Evolutionary conservation across 2,329 filamentous ascomycete genomes (phyloP).

Genomic region (Sarocladium oryzae): DNA sequence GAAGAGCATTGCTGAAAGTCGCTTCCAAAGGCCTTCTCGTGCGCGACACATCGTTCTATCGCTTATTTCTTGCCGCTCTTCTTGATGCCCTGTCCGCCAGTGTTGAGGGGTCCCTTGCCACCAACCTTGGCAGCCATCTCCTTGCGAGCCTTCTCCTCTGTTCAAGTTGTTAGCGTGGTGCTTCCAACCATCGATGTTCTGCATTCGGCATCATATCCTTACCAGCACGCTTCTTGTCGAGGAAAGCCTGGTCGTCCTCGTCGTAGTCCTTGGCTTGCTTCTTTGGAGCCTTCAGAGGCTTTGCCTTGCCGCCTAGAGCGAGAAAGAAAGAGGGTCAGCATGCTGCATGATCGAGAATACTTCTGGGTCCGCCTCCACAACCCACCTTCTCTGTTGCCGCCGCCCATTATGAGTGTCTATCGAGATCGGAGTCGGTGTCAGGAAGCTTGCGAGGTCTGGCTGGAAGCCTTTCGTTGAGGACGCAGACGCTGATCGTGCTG

Average conservation of each 20-base stretch:
- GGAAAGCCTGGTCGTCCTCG: conserved; percentile 78
- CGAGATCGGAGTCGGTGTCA: background rate
- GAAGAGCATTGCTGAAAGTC: background rate
- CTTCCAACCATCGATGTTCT: background rate
- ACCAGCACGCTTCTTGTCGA: conserved; percentile 81
- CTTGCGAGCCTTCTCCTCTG: conserved; percentile 80
- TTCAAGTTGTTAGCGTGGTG: conserved; percentile 14
- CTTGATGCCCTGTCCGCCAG: conserved; percentile 85
- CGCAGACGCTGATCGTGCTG: background rate
- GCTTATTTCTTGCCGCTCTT: conserved; percentile 94
- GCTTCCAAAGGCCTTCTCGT: background rate
- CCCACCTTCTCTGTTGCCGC: conserved; percentile 32
- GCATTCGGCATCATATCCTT: conserved; percentile 26
- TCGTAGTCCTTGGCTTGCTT: conserved; percentile 77
- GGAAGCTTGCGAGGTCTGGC: background rate
- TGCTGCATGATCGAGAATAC: background rate
- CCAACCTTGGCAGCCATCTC: conserved; percentile 75
- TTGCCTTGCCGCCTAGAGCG: conserved; percentile 67
- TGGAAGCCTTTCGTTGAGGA: background rate
- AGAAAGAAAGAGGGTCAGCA: conserved; percentile 11
- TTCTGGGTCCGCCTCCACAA: conserved; percentile 9
- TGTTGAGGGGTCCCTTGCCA: conserved; percentile 84
- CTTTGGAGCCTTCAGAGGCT: conserved; percentile 85
- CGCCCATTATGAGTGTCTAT: conserved; percentile 27
- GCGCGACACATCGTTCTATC: conserved; percentile 8